Evolutionary conservation across 2,329 filamentous ascomycete genomes (phyloP).

Genomic region (Cercospora berteroae): DNA sequence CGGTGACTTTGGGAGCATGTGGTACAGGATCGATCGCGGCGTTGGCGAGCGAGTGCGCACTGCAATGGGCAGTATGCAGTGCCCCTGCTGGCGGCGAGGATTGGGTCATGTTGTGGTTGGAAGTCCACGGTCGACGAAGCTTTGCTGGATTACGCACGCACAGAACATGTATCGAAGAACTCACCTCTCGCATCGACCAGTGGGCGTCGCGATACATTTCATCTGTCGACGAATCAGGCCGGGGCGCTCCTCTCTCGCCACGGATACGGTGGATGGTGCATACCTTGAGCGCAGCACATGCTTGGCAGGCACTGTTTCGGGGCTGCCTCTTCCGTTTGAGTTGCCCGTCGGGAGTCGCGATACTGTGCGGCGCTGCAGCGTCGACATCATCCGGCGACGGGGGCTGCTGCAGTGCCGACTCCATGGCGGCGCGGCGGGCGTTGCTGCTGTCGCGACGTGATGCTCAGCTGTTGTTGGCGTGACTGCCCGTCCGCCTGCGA

Average conservation of each 20-base stretch:
- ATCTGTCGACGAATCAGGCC: constrained; percentile 9
- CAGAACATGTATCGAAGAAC: constrained; percentile 15
- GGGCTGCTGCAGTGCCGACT: background rate
- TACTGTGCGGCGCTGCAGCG: background rate
- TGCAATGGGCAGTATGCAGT: background rate
- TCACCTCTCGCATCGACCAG: constrained; percentile 29
- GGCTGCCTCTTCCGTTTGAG: constrained; percentile 33
- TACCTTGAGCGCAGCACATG: constrained; percentile 33
- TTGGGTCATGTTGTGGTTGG: background rate
- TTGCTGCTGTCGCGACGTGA: background rate
- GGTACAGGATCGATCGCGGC: background rate
- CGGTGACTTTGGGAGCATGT: background rate
- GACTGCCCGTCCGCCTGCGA: background rate
- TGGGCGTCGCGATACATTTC: constrained; percentile 23
- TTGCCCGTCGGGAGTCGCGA: constrained; percentile 16
- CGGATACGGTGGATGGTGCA: background rate
- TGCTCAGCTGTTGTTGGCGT: background rate
- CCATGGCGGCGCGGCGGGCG: background rate
- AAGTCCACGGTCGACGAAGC: background rate
- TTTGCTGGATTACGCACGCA: background rate
- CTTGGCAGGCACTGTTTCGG: constrained; percentile 31
- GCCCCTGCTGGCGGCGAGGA: background rate
- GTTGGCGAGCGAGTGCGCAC: background rate
- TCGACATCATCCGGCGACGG: background rate
- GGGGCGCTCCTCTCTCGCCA: constrained; percentile 2